Percentiles rank a stretch among this genome's conserved stretches.
These are phyloP conservation scores for Platanus orientalis DNA, from an alignment of 164 flowering plant genomes.

Conservation along the genomic window DNA sequence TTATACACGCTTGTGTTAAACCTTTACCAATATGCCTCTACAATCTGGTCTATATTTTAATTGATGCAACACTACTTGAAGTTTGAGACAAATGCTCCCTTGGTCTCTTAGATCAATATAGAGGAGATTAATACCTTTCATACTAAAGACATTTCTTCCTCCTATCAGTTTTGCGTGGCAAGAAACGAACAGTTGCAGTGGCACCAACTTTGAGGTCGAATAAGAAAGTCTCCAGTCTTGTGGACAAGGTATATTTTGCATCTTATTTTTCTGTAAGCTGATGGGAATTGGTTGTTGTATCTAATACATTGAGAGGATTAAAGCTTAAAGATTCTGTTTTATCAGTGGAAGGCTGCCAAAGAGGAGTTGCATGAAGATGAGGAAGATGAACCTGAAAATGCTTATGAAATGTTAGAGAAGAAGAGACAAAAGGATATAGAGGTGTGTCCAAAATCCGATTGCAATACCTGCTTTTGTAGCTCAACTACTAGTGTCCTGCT, in stretches of 20 bases:
- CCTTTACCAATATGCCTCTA: too few relatives aligned
- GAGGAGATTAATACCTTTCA: too few relatives aligned
- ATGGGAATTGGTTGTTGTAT: not conserved
- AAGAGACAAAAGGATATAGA: slow-evolving; percentile 85
- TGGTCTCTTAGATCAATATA: not conserved
- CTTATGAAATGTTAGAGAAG: slow-evolving; percentile 68
- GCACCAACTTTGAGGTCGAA: slow-evolving; percentile 77
- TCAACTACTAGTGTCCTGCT: not conserved
- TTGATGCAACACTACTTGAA: not conserved
- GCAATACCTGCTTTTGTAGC: not conserved
- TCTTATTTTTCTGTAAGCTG: slow-evolving; percentile 2
- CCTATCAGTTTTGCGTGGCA: slow-evolving; percentile 50
- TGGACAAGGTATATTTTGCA: slow-evolving; percentile 68
- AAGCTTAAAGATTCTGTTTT: not conserved
- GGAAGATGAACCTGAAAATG: slow-evolving; percentile 78
- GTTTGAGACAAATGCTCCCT: not conserved
- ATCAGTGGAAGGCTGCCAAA: slow-evolving; percentile 97
- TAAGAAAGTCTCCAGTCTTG: slow-evolving; percentile 90
- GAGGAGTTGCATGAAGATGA: slow-evolving; percentile 83
- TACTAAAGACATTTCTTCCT: slow-evolving; percentile 1
- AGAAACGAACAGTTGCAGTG: slow-evolving; percentile 61
- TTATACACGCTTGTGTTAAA: too few relatives aligned
- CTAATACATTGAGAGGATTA: not conserved
- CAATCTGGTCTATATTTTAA: not conserved
- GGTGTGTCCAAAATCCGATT: slow-evolving; percentile 43